Evolutionary conservation across 345 rosid genomes (phyloP).

Genomic region (Theobroma cacao): DNA sequence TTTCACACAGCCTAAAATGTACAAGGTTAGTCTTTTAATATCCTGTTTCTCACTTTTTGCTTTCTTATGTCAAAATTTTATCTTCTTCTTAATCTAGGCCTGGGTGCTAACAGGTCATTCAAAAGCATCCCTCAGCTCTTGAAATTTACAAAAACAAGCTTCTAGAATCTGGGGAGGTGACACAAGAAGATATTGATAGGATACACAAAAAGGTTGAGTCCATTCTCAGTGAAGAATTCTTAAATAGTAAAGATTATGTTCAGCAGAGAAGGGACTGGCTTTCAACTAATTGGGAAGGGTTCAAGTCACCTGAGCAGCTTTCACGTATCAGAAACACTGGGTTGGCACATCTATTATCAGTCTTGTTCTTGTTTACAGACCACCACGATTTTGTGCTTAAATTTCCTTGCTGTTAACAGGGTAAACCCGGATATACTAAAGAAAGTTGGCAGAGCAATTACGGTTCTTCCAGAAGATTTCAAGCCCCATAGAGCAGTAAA

Average conservation of each 20-base stretch:
- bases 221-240: slow-evolving; percentile 68
- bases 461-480: slow-evolving; percentile 58
- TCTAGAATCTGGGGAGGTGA: slow-evolving; percentile 58
- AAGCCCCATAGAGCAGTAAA: slow-evolving; percentile 77
- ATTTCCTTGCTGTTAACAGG: slow-evolving; percentile 31
- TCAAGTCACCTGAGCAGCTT: slow-evolving; percentile 75
- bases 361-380: neutral
- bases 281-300: slow-evolving; percentile 74
- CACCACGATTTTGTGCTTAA: slow-evolving; percentile 1
- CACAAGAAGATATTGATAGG: slow-evolving; percentile 50
- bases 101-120: slow-evolving; percentile 41
- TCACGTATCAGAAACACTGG: slow-evolving; percentile 74
- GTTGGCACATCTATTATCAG: slow-evolving; percentile 27
- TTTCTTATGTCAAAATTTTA: neutral
- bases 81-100: neutral
- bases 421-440: slow-evolving; percentile 74
- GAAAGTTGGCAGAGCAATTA: slow-evolving; percentile 66
- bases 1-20: slow-evolving; percentile 58
- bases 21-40: slow-evolving; percentile 31
- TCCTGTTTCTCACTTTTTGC: neutral
- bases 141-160: slow-evolving; percentile 59
- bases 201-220: slow-evolving; percentile 57
- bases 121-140: slow-evolving; percentile 64
- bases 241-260: slow-evolving; percentile 64
- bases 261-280: slow-evolving; percentile 75